Evolutionary conservation across 192 early-diverging fungal genomes (phyloP).

Genomic region (Mortierella alpina): DNA sequence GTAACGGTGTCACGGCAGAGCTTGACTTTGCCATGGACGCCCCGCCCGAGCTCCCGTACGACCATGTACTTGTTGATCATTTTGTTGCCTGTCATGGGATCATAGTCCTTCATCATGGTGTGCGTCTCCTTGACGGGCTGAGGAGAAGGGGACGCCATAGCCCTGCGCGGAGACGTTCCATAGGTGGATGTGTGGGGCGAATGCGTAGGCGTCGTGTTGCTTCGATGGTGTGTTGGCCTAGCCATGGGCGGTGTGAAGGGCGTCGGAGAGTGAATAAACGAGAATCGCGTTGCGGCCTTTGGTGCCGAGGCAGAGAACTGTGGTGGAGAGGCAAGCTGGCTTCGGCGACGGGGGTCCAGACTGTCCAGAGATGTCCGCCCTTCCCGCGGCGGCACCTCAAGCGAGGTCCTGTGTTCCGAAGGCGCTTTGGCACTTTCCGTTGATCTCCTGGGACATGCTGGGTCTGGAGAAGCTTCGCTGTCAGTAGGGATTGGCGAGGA

Average conservation of each 20-base stretch:
- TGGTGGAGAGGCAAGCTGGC: slow-evolving; percentile 23
- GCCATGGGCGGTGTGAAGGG: slow-evolving; percentile 43
- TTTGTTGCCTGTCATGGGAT: slow-evolving; percentile 89
- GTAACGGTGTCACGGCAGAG: slow-evolving; percentile 85
- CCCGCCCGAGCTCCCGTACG: slow-evolving; percentile 88
- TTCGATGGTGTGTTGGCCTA: slow-evolving; percentile 31
- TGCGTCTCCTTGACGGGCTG: slow-evolving; percentile 83
- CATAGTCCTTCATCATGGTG: slow-evolving; percentile 84
- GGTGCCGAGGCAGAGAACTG: slow-evolving; percentile 36
- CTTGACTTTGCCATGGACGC: slow-evolving; percentile 97
- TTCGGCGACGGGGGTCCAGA: slow-evolving; percentile 31
- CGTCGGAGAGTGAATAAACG: slow-evolving; percentile 43
- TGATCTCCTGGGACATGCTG: slow-evolving; percentile 1
- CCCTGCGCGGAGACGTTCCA: slow-evolving; percentile 25
- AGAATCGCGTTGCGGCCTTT: slow-evolving; percentile 41
- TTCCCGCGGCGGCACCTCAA: slow-evolving; percentile 16
- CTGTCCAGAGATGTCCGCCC: slow-evolving; percentile 30
- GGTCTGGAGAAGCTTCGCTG: slow-evolving; percentile 26
- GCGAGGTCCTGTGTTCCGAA: slow-evolving; percentile 3
- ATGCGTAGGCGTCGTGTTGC: slow-evolving; percentile 30
- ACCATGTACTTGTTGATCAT: slow-evolving; percentile 97
- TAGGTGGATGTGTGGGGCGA: slow-evolving; percentile 28
- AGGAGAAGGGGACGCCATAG: slow-evolving; percentile 31
- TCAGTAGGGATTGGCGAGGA: slow-evolving; percentile 10
- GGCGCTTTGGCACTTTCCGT: slow-evolving; percentile 9